These are phyloP conservation scores for Fusarium sp. DNA, from an alignment of 2,329 filamentous ascomycete genomes.

Conservation along the genomic window DNA sequence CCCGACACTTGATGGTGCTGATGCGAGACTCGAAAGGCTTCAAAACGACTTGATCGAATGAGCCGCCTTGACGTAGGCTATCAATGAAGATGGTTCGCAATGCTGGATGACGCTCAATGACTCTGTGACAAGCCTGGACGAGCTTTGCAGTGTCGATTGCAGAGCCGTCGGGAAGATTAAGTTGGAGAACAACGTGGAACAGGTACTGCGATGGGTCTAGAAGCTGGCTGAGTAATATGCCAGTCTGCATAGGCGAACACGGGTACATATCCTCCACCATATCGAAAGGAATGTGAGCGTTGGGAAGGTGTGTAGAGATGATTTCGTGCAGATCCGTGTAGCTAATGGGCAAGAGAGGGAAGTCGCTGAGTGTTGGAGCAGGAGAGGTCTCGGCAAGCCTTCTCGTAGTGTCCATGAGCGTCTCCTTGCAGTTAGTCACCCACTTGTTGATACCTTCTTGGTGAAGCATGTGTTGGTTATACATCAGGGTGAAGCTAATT, in stretches of 20 bases:
- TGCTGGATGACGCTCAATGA: constrained; percentile 43
- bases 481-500: constrained; percentile 8
- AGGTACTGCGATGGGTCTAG: constrained; percentile 23
- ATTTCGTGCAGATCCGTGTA: constrained; percentile 44
- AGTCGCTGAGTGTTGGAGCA: constrained; percentile 45
- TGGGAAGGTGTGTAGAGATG: constrained; percentile 26
- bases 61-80: constrained; percentile 27
- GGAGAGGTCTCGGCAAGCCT: constrained; percentile 12
- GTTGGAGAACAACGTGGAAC: constrained; percentile 32
- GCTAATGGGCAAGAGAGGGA: constrained; percentile 45
- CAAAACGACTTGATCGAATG: constrained; percentile 45
- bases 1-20: constrained; percentile 23
- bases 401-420: constrained; percentile 4
- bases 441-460: constrained; percentile 22
- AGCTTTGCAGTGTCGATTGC: constrained; percentile 9
- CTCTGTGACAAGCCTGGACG: constrained; percentile 14
- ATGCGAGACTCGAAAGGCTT: background rate
- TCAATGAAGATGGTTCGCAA: constrained; percentile 48
- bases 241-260: constrained; percentile 50
- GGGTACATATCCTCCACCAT: constrained; percentile 50
- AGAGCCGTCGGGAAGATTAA: background rate
- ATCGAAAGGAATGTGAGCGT: constrained; percentile 15
- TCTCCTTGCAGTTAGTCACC: constrained; percentile 14
- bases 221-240: constrained; percentile 49
- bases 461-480: constrained; percentile 21